Percentiles rank a stretch among this genome's conserved stretches.
These are phyloP conservation scores for Raffaelea deltoideospora DNA, from an alignment of 2,329 filamentous ascomycete genomes.

Conservation along the genomic window DNA sequence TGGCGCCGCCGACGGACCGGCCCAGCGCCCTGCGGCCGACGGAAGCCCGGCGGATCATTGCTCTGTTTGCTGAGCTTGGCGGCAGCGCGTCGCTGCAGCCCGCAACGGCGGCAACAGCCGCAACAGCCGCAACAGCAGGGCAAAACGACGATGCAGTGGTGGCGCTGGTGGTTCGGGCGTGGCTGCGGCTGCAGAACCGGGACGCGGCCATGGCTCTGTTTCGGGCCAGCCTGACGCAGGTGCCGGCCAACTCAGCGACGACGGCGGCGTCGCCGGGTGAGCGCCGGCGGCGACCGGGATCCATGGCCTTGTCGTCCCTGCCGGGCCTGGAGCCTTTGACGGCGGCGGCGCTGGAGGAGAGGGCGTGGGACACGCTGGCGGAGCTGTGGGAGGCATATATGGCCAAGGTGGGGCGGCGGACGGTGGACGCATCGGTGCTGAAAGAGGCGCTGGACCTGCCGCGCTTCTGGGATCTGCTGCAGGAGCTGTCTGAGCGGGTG, in stretches of 20 bases:
- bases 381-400: constrained; percentile 21
- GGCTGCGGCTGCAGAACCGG: constrained; percentile 24
- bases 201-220: constrained; percentile 25
- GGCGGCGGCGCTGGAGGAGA: constrained; percentile 21
- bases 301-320: too few species aligned
- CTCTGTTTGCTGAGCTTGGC: constrained; percentile 25
- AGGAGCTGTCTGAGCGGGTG: not conserved
- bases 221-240: constrained; percentile 19
- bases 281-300: too few species aligned
- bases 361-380: constrained; percentile 21
- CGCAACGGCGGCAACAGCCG: too few species aligned
- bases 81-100: constrained; percentile 21
- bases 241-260: too few species aligned
- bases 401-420: constrained; percentile 1
- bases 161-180: constrained; percentile 23
- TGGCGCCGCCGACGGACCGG: constrained; percentile 29
- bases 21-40: constrained; percentile 23
- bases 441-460: not conserved
- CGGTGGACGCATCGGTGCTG: not conserved
- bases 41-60: constrained; percentile 28
- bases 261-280: not conserved
- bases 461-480: not conserved
- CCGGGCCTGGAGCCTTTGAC: constrained; percentile 29
- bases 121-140: too few species aligned
- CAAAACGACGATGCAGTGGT: constrained; percentile 23